These are phyloP conservation scores for Herpetomonas samuelpessoai DNA, from an alignment of 208 protist species.

Conservation along the genomic window DNA sequence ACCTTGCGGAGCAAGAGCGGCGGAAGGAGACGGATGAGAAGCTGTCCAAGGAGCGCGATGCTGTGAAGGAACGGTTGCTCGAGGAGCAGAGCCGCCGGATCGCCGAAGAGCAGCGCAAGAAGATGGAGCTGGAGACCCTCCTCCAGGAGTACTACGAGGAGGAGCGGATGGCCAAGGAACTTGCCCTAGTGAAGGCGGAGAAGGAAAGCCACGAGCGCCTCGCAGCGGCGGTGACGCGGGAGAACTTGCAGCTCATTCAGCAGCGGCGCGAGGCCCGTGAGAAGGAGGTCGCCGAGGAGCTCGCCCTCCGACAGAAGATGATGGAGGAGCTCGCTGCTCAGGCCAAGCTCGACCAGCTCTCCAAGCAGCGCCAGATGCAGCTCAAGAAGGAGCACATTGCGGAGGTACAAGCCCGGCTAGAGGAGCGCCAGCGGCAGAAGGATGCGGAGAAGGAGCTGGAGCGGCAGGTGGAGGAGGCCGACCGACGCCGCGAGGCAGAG, in stretches of 20 bases:
- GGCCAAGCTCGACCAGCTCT: conserved; percentile 79
- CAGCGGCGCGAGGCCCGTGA: conserved; percentile 50
- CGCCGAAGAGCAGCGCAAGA: conserved; percentile 75
- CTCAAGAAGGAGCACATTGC: conserved; percentile 72
- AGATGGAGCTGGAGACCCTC: conserved; percentile 81
- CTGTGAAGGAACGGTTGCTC: conserved; percentile 69
- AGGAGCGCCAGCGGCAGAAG: conserved; percentile 67
- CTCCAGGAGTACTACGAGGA: conserved; percentile 91
- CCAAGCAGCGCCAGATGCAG: conserved; percentile 62
- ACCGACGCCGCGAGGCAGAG: conserved; percentile 54
- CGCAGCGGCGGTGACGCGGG: conserved; percentile 42
- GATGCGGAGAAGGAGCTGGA: conserved; percentile 68
- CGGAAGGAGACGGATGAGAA: conserved; percentile 74
- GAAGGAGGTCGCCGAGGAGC: conserved; percentile 70
- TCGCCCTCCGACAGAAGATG: conserved; percentile 68
- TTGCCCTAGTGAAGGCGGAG: conserved; percentile 51
- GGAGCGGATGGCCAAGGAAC: conserved; percentile 79
- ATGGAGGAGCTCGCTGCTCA: conserved; percentile 78
- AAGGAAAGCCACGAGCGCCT: conserved; percentile 72
- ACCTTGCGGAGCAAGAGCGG: conserved; percentile 68
- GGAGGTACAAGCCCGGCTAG: conserved; percentile 74
- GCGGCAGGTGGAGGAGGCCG: conserved; percentile 53
- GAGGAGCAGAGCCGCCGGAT: conserved; percentile 84
- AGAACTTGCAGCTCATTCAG: conserved; percentile 81
- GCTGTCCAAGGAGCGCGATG: conserved; percentile 66